phyloP scores from a whole-genome alignment of 495 filamentous ascomycete species.

The Penicillium salamii region DNA sequence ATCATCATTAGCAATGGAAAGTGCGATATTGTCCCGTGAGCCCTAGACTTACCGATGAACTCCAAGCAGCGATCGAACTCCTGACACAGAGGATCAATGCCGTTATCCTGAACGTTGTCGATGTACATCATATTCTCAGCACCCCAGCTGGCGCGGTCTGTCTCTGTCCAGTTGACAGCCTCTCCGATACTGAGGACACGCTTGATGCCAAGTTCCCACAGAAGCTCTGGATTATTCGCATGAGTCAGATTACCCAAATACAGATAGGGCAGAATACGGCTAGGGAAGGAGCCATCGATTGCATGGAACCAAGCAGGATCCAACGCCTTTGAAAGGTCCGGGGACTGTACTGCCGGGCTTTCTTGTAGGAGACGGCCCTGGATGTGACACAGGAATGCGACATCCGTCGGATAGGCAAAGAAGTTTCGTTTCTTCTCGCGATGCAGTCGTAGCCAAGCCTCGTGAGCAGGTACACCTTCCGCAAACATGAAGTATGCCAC shows the following conservation, averaged over 20 bases:
- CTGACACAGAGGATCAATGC: constrained; percentile 84
- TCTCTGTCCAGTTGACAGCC: constrained; percentile 71
- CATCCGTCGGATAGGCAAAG: constrained; percentile 91
- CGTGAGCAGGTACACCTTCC: constrained; percentile 72
- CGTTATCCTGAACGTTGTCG: constrained; percentile 89
- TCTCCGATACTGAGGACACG: constrained; percentile 95
- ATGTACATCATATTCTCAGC: constrained; percentile 73
- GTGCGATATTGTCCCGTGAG: too few species aligned
- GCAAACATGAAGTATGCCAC: constrained; percentile 91
- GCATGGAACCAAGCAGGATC: constrained; percentile 77
- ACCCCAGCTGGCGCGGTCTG: constrained; percentile 65
- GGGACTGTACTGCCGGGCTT: constrained; percentile 31
- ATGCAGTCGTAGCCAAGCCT: constrained; percentile 86
- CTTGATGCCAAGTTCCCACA: constrained; percentile 75
- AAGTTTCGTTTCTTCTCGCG: constrained; percentile 82
- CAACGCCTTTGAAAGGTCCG: constrained; percentile 27
- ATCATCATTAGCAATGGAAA: constrained; percentile 3
- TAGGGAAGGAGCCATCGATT: constrained; percentile 89
- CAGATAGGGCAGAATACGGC: constrained; percentile 87
- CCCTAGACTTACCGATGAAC: constrained; percentile 91
- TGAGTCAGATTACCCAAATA: constrained; percentile 91
- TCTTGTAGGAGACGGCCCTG: constrained; percentile 68
- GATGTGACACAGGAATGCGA: constrained; percentile 70
- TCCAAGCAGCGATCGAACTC: constrained; percentile 85
- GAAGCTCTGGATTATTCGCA: constrained; percentile 85